Conservation (phyloP, 202 grass and related monocot genomes). For the Schoenoplectus tabernaemontani region DNA sequence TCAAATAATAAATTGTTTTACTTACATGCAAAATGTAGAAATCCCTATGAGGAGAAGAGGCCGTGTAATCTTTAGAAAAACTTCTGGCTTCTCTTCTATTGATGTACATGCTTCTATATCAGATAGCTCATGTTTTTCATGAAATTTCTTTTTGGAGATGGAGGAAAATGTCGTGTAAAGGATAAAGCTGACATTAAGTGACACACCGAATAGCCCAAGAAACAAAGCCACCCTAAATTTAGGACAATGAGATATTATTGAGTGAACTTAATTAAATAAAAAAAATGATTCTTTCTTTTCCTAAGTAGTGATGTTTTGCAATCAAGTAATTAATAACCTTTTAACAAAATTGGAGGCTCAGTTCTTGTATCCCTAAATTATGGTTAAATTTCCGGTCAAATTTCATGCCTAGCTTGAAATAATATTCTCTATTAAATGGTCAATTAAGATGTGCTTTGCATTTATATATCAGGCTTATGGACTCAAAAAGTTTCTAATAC, state of each 20-base stretch:
- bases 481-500: neutral
- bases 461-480: neutral
- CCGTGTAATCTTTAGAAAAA: neutral
- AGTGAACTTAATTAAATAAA: neutral
- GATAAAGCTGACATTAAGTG: neutral
- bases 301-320: neutral
- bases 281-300: neutral
- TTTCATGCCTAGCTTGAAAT: neutral
- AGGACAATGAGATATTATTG: neutral
- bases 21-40: slow-evolving; percentile 19
- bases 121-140: neutral
- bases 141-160: neutral
- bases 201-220: neutral
- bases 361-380: neutral
- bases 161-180: neutral
- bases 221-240: neutral
- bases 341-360: neutral
- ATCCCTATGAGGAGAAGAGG: neutral
- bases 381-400: too few relatives aligned
- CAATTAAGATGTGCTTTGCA: neutral
- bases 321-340: neutral
- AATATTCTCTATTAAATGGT: neutral
- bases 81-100: neutral
- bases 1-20: neutral
- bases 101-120: neutral